Conservation (phyloP, 768 basidiomycete species). For the Mycena albidolilacea region DNA sequence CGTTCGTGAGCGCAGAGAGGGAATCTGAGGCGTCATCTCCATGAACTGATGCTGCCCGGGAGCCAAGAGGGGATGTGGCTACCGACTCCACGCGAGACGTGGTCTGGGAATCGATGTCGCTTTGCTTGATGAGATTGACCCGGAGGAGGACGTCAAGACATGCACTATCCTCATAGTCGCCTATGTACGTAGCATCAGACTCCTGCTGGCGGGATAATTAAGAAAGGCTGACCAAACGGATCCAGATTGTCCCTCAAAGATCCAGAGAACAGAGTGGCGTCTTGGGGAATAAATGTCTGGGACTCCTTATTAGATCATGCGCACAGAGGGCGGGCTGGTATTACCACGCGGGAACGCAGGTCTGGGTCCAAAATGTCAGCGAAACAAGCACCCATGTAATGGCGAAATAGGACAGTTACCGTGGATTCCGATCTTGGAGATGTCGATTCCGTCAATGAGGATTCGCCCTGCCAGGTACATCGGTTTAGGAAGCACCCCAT, state of each 20-base stretch:
- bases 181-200: conserved; percentile 50
- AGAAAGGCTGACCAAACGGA: conserved; percentile 68
- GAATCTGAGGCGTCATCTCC: too few species aligned
- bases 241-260: conserved; percentile 80
- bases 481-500: too few species aligned
- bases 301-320: not conserved
- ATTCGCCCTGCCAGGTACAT: conserved; percentile 67
- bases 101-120: too few species aligned
- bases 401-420: conserved; percentile 77
- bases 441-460: conserved; percentile 91
- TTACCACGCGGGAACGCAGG: too few species aligned
- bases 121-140: too few species aligned
- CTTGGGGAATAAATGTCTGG: conserved; percentile 84
- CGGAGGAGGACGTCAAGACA: too few species aligned
- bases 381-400: not conserved
- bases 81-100: too few species aligned
- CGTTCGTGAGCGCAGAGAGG: conserved; percentile 62
- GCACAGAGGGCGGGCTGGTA: too few species aligned
- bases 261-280: conserved; percentile 75
- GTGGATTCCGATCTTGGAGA: conserved; percentile 86
- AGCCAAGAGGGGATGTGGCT: conserved; percentile 40
- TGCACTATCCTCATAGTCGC: conserved; percentile 75
- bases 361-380: too few species aligned
- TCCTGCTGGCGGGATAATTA: not conserved
- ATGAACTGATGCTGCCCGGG: conserved; percentile 41